Conservation (phyloP, 257 asterid genomes). For the Paraleonurus japonicus region DNA sequence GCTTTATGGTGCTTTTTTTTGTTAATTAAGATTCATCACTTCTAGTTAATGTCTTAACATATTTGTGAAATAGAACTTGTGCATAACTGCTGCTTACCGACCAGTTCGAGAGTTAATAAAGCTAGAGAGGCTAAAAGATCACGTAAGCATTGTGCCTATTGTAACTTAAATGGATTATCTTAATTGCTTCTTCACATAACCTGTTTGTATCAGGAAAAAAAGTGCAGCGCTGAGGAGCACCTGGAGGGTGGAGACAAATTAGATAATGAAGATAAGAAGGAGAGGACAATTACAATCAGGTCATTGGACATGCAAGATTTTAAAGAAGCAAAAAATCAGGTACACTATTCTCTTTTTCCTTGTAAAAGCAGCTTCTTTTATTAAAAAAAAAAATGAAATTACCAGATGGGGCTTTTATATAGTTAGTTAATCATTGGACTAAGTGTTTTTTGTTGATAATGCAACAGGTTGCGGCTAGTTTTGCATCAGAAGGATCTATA, state of each 20-base stretch:
- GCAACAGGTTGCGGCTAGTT: constrained; percentile 75
- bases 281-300: constrained; percentile 55
- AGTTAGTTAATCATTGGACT: not conserved
- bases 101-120: constrained; percentile 85
- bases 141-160: constrained; percentile 30
- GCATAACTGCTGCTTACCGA: constrained; percentile 89
- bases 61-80: constrained; percentile 58
- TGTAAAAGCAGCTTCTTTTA: not conserved
- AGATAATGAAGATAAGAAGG: constrained; percentile 36
- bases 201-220: constrained; percentile 45
- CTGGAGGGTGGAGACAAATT: constrained; percentile 17
- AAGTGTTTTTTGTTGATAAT: not conserved
- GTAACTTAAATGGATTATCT: not conserved
- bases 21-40: not conserved
- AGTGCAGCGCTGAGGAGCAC: constrained; percentile 37
- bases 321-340: constrained; percentile 77
- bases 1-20: not conserved
- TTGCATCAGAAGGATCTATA: constrained; percentile 66
- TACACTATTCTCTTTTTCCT: not conserved
- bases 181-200: not conserved
- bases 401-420: not conserved
- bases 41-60: not conserved
- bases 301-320: constrained; percentile 74
- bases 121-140: constrained; percentile 63
- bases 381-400: too few relatives aligned